Base-by-base conservation (phyloP, 257 asterid genomes). In the Coffea eugenioides region DNA sequence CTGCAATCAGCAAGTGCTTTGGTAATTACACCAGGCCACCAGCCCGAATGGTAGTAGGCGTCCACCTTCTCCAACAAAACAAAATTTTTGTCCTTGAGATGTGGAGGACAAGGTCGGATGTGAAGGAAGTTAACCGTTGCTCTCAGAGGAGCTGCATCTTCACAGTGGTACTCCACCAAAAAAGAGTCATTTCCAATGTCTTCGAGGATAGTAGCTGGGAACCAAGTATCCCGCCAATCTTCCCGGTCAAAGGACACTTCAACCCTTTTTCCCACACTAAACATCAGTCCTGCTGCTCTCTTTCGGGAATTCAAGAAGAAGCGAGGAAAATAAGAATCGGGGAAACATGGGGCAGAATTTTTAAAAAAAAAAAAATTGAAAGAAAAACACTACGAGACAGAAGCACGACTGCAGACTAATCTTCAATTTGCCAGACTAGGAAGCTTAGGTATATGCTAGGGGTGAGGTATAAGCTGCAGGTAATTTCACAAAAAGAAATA, bases 41-140 rank as follows among this genome's bases (percentile, higher is more conserved):
- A 87, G 81, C 86, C 87, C 79, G 45, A 77, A 74, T 85, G 88
- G 76, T 81, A 88, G 77, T 45, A 85, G 9, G 95, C 97, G 16
- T 94, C 97, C 69, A 94, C 97, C 70, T 93, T 91, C 68, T 91
- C 96, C 83, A 85, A 80, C 81, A 93, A 79, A 75, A 67, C 74
- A 80, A 87, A 91, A 34, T 74, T 80, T 64, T 81, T 89, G 52
- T 77, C 87, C 82, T 88, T 87, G 56, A 93, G 88, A 79, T 27
- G 86, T 13, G 97, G 97, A 34, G 97, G 96, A 75, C 85, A 84
- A 72, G 98, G 98, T 46, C 97, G 90, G 75, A 94, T 83, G 77
- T 87, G 93, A 76, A 69, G 68, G 65, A 84, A 80, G 84, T 88
- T 91, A 68, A 91, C 82, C 6, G 71, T 77, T 81, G 75, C 84